Conservation (phyloP, 2,329 filamentous ascomycete species). For the Drechslerella stenobrocha region DNA sequence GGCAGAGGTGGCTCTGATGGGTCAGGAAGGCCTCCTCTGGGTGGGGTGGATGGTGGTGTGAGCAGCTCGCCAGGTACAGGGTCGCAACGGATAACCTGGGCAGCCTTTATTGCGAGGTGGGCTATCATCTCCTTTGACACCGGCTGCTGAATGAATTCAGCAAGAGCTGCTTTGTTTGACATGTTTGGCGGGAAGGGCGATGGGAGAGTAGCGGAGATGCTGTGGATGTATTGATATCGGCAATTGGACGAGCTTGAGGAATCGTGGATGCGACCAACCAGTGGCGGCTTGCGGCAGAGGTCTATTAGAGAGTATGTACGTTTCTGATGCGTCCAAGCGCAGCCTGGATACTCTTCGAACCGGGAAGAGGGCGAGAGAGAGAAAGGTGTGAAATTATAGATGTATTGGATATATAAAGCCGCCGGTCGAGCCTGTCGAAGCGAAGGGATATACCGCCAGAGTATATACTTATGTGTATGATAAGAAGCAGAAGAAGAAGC, state of each 20-base stretch:
- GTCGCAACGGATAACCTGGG: slow-evolving; percentile 80
- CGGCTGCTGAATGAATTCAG: slow-evolving; percentile 76
- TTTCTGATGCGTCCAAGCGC: neutral
- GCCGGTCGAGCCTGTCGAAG: neutral
- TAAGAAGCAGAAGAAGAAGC: neutral
- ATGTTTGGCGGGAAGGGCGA: slow-evolving; percentile 27
- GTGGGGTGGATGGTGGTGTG: slow-evolving; percentile 60
- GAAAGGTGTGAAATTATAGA: neutral
- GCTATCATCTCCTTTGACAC: slow-evolving; percentile 76
- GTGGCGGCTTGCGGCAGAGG: too few relatives aligned
- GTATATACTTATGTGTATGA: neutral
- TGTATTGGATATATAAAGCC: too few relatives aligned
- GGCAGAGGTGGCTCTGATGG: slow-evolving; percentile 65
- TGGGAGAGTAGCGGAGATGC: neutral
- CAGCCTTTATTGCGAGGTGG: slow-evolving; percentile 73
- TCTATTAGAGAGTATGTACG: too few relatives aligned
- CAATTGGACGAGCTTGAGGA: neutral
- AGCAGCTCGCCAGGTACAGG: slow-evolving; percentile 57
- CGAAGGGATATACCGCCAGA: neutral
- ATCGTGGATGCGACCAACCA: slow-evolving; percentile 23
- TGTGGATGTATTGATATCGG: neutral
- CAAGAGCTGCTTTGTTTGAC: slow-evolving; percentile 71
- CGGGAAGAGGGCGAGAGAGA: slow-evolving; percentile 15
- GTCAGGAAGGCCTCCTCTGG: slow-evolving; percentile 55
- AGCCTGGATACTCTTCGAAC: slow-evolving; percentile 27